Evolutionary conservation across 2,329 filamentous ascomycete genomes (phyloP).

Genomic region (Colletotrichum destructivum): DNA sequence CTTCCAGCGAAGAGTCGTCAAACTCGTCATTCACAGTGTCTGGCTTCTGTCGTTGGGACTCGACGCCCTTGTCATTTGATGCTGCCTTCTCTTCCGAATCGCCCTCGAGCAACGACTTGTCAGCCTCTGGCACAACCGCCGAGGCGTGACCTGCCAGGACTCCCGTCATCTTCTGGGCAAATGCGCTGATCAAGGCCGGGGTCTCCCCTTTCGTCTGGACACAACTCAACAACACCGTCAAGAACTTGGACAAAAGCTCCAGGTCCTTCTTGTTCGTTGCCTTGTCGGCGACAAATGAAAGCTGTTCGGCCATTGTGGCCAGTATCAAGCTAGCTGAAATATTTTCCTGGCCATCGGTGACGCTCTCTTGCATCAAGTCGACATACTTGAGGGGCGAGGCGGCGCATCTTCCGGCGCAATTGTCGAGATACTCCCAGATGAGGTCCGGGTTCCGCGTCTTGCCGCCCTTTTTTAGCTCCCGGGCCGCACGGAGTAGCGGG

Average conservation of each 20-base stretch:
- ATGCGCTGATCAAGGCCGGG: slow-evolving; percentile 45
- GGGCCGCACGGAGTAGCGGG: slow-evolving; percentile 60
- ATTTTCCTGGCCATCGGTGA: slow-evolving; percentile 52
- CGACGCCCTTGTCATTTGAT: not conserved
- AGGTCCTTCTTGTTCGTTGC: slow-evolving; percentile 61
- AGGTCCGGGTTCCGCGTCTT: slow-evolving; percentile 52
- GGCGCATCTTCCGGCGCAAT: slow-evolving; percentile 83
- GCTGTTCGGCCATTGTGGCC: slow-evolving; percentile 82
- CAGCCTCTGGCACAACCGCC: not conserved
- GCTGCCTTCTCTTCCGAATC: slow-evolving; percentile 5
- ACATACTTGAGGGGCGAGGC: slow-evolving; percentile 87
- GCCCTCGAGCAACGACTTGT: slow-evolving; percentile 16
- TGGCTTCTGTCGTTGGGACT: slow-evolving; percentile 6
- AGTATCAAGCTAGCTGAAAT: slow-evolving; percentile 73
- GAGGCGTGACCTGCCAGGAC: slow-evolving; percentile 21
- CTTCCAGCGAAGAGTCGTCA: slow-evolving; percentile 62
- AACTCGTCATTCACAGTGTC: slow-evolving; percentile 42
- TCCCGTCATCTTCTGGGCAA: slow-evolving; percentile 50
- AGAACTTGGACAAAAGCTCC: slow-evolving; percentile 68
- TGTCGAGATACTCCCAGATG: slow-evolving; percentile 83
- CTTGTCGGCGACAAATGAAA: slow-evolving; percentile 74
- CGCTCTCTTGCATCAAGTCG: slow-evolving; percentile 73
- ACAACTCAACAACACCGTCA: slow-evolving; percentile 70
- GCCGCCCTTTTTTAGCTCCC: slow-evolving; percentile 46
- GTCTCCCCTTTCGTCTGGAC: slow-evolving; percentile 67